phyloP scores from a whole-genome alignment of 306 rosid genomes.

The Quercus alba region DNA sequence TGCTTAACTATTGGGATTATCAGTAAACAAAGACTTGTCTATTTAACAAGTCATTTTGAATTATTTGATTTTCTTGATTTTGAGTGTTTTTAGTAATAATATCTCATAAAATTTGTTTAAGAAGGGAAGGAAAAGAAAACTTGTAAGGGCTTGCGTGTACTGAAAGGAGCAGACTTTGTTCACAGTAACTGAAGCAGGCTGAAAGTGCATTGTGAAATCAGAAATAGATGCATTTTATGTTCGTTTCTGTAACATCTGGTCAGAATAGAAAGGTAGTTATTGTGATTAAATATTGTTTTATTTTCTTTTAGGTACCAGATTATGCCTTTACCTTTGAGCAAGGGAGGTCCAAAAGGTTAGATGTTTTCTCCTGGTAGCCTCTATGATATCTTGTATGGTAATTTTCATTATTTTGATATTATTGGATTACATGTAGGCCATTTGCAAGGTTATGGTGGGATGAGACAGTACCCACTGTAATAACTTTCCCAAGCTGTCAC shows the following conservation, averaged over 20 bases:
- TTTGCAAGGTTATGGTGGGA: constrained; percentile 97
- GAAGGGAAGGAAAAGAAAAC: no score
- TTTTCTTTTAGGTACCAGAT: constrained; percentile 64
- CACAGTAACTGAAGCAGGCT: background rate
- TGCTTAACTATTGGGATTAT: background rate
- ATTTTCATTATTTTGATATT: background rate
- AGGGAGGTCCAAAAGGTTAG: constrained; percentile 83
- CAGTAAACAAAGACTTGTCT: background rate
- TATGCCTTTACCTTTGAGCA: constrained; percentile 61
- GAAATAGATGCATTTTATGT: background rate
- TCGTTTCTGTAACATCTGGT: background rate
- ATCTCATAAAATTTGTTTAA: no score
- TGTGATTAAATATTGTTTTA: background rate
- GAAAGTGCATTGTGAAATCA: background rate
- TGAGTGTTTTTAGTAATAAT: no score
- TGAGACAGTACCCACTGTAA: constrained; percentile 85
- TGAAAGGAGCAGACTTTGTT: background rate
- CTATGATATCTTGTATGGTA: background rate
- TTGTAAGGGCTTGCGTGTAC: background rate
- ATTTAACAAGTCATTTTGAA: background rate
- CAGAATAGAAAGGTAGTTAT: background rate
- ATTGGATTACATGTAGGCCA: constrained; percentile 44
- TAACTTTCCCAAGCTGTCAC: constrained; percentile 71
- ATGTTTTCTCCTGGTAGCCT: background rate
- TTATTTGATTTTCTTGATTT: no score